Base-by-base conservation (phyloP, 2,329 filamentous ascomycete species). In the Sphaceloma murrayae region DNA sequence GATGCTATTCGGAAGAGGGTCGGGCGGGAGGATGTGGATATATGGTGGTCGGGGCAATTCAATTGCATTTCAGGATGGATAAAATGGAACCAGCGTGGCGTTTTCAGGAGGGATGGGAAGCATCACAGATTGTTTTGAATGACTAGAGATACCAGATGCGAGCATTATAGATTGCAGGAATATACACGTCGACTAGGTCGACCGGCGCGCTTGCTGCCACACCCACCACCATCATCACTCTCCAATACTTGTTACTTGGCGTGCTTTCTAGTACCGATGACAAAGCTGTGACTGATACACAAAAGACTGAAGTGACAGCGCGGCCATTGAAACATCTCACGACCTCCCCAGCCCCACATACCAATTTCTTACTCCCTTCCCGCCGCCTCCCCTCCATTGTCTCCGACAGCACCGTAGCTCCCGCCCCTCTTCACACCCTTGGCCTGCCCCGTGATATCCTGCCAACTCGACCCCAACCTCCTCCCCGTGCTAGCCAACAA, bases 391-490 rank as follows among this genome's bases (percentile, higher is more conserved):
- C 31, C 31, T 21, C 22, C 22, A 11, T 16, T 31, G 5, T 30
- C 42, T n/a, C 29, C 34, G 19, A 19, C 32, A 43, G 54, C 51
- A 13, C 58, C 58, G 33, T 61, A 60, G 33, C 55, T 53, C 14
- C 47, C 43, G 27, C 18, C 43, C 31, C 58, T 50, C 52, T 55
- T 60, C 9, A 61, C 58, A 3, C 60, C 60, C 47, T 57, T 60
- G 31, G 66, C 63, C 16, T 73, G 62, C 1, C 82, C 82, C 1
- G 82, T 85, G 40, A 94, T 81, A 59, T 94, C 86, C 60, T 89
- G 77, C 87, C 87, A 95, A 1, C 83, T 87, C 4, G 85, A 85
- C 32, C 83, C 82, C 53, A 94, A 87, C 22, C 86, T 74, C 46
- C 86, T 69, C 4, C 86, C 79, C 0, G 87, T 94, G 54, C 78